Percentiles rank a stretch among this genome's conserved stretches.
Conservation (phyloP, 805 yeast species). For the Kuraishia cidri region DNA sequence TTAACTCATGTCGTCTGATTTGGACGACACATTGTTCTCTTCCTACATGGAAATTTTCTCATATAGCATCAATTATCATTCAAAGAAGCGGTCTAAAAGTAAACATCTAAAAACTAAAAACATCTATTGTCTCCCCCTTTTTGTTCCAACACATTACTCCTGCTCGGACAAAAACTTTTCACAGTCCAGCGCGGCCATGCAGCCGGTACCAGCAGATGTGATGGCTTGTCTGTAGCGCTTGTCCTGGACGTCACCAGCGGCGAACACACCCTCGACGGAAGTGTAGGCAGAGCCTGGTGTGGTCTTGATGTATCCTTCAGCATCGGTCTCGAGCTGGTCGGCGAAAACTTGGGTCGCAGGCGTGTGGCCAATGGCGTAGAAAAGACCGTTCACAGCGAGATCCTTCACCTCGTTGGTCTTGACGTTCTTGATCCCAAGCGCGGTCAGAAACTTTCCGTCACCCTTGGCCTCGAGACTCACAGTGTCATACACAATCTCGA, state of each 20-base stretch:
- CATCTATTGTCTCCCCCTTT: no score
- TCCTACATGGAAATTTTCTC: no score
- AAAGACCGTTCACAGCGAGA: constrained; percentile 79
- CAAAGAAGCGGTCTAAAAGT: no score
- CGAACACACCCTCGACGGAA: constrained; percentile 84
- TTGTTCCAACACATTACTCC: no score
- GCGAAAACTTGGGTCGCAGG: constrained; percentile 86
- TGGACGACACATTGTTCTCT: no score
- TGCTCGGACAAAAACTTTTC: constrained; percentile 59
- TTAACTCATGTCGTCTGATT: no score
- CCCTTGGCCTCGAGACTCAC: constrained; percentile 87
- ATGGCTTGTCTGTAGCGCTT: constrained; percentile 96
- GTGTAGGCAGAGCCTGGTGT: constrained; percentile 85
- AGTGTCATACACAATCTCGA: constrained; percentile 84
- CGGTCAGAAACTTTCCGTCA: constrained; percentile 73
- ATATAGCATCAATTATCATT: no score
- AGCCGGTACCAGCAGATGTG: constrained; percentile 99
- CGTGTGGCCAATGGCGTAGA: constrained; percentile 96
- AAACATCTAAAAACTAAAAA: no score
- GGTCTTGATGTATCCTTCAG: constrained; percentile 81
- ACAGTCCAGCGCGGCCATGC: constrained; percentile 98
- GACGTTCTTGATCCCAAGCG: constrained; percentile 60
- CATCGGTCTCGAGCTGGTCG: constrained; percentile 78
- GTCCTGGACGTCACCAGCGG: constrained; percentile 99
- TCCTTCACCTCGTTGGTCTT: constrained; percentile 62